Evolutionary conservation across 2,329 filamentous ascomycete genomes (phyloP), one percentile per base, ranked within the genome.

Genomic region (Zasmidium angulare): DNA sequence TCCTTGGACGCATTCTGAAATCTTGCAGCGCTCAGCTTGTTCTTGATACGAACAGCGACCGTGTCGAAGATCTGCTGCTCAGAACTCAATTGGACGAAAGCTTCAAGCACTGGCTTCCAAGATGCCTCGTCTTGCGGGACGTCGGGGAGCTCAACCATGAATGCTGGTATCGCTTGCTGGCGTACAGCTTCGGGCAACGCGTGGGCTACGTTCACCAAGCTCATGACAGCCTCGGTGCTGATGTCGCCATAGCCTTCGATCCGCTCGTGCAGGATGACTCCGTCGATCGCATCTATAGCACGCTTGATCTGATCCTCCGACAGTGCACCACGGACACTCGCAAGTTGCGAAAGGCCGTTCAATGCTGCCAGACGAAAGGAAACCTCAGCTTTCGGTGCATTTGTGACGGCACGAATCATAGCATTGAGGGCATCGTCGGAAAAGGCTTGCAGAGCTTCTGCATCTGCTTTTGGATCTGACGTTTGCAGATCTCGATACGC

Each of bases 51-150:
- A 46, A 86, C 76, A 31, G 88, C 79, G 9, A 89, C 75, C 0
- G 85, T 88, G 60, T 86, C 82, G 61, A 89, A 87, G 12, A 88
- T 78, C 40, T 85, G 81, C 61, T 82, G 80, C 68, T 88, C 86
- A 11, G 79, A 78, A 56, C 84, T 86, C 20, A 89, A 81, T 65
- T 87, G 84, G 2, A 86, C 86, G 59, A 89, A 81, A 0, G 80
- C 85, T 66, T 88, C 86, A 22, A 89, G 74, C 0, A 85, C 83
- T 3, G 80, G 74, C n/a, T 81, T 67, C 66, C 87, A 87, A 6
- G 67, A 68, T 10, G 77, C 72, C 2, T 75, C 74, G 19, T 80
- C 78, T n/a, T 76, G 73, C 1, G 71, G 67, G 2, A 59, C 59
- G 53, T 75, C 86, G 1, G 86, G 87, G 2, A 89, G 73, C 43